A percentile compares a stretch with the other conserved stretches of the same genome.
phyloP scores from a whole-genome alignment of 805 yeast species.

The Saccharomycopsis capsularis region DNA sequence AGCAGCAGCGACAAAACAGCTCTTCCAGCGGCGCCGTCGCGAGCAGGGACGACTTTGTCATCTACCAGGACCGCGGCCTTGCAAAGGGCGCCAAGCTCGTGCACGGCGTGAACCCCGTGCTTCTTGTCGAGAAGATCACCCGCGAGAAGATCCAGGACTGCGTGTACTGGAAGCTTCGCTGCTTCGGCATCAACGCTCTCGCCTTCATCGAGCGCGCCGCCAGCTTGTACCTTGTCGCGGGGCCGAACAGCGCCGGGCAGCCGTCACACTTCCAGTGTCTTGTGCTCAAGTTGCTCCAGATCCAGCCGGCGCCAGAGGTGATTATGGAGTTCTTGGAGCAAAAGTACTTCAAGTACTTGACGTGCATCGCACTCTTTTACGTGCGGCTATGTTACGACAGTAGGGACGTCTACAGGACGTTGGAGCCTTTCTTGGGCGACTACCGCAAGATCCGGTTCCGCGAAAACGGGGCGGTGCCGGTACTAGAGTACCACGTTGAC shows the following conservation, averaged over 20 bases:
- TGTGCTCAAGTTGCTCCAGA: slow-evolving; percentile 65
- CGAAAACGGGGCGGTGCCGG: slow-evolving; percentile 31
- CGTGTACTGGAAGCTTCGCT: slow-evolving; percentile 50
- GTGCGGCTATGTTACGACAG: slow-evolving; percentile 39
- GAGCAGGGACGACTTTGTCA: slow-evolving; percentile 5
- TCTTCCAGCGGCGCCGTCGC: no score
- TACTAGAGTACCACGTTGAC: slow-evolving; percentile 54
- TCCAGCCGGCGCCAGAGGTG: slow-evolving; percentile 60
- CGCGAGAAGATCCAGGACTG: slow-evolving; percentile 52
- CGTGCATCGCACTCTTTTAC: slow-evolving; percentile 64
- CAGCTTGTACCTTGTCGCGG: slow-evolving; percentile 46
- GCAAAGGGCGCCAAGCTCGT: slow-evolving; percentile 26
- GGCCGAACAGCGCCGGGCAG: slow-evolving; percentile 42
- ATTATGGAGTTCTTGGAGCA: slow-evolving; percentile 50
- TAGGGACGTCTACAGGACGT: slow-evolving; percentile 38
- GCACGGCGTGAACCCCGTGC: slow-evolving; percentile 42
- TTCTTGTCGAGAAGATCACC: slow-evolving; percentile 51
- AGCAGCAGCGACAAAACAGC: no score
- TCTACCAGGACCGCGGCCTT: slow-evolving; percentile 31
- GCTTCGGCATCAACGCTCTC: slow-evolving; percentile 40
- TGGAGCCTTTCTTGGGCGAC: slow-evolving; percentile 57
- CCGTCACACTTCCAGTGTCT: slow-evolving; percentile 76
- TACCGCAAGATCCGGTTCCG: slow-evolving; percentile 54
- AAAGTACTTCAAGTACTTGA: slow-evolving; percentile 67
- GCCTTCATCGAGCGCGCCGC: slow-evolving; percentile 35